A percentile compares a stretch with the other conserved stretches of the same genome.
Evolutionary conservation across 2,329 filamentous ascomycete species (phyloP).

Genomic region (Alternaria sp.): DNA sequence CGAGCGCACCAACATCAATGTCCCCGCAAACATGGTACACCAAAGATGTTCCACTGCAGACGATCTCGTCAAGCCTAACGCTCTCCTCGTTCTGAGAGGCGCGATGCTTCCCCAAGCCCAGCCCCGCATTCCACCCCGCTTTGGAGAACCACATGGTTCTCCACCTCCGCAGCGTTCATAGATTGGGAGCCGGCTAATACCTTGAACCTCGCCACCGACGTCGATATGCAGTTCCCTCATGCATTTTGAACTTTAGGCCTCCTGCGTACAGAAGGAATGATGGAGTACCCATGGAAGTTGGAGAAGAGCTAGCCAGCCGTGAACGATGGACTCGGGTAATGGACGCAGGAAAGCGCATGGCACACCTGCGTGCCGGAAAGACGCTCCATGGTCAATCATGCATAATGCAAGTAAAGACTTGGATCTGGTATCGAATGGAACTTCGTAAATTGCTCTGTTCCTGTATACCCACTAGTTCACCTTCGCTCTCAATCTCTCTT

Average conservation of each 20-base stretch:
- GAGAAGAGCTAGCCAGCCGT: background rate
- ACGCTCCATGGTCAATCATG: background rate
- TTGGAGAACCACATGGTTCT: constrained; percentile 13
- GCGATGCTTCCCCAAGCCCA: background rate
- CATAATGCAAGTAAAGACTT: background rate
- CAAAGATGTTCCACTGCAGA: background rate
- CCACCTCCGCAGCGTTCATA: constrained; percentile 7
- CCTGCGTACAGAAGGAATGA: background rate
- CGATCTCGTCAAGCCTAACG: rapidly evolving
- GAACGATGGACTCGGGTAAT: background rate
- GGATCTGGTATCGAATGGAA: background rate
- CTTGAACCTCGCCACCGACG: background rate
- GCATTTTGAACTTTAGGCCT: background rate
- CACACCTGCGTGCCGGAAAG: background rate
- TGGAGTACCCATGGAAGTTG: background rate
- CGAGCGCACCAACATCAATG: background rate
- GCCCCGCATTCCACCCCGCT: constrained; percentile 16
- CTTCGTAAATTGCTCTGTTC: rapidly evolving
- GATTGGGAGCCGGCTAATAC: constrained; percentile 6
- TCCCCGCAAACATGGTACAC: background rate
- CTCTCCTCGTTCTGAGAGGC: background rate
- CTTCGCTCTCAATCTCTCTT: background rate
- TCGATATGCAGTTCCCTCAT: background rate
- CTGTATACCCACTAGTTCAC: background rate
- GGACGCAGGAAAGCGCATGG: background rate